These are phyloP conservation scores for Xylaria sp. DNA, from an alignment of 2,329 filamentous ascomycete genomes.

Conservation along the genomic window DNA sequence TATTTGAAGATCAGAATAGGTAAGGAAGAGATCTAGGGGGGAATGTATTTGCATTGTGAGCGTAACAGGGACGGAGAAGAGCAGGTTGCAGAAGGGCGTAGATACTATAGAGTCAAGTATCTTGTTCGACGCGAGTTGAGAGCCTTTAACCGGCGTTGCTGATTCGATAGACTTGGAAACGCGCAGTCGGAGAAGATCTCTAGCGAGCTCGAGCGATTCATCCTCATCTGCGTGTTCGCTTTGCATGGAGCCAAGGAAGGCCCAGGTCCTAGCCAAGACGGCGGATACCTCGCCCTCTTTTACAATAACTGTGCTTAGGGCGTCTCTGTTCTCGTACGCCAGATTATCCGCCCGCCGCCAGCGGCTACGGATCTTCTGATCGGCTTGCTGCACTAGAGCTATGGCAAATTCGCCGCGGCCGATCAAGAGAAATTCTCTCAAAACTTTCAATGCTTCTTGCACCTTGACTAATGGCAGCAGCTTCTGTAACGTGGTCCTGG, in stretches of 20 bases:
- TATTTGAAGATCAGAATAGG: constrained; percentile 72
- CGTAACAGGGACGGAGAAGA: constrained; percentile 77
- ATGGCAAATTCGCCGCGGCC: constrained; percentile 91
- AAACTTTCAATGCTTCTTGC: constrained; percentile 74
- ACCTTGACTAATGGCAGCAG: constrained; percentile 80
- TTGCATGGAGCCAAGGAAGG: constrained; percentile 76
- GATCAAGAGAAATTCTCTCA: constrained; percentile 87
- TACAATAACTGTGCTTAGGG: constrained; percentile 68
- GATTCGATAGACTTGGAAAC: constrained; percentile 56
- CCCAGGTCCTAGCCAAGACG: constrained; percentile 79
- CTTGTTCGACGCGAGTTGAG: constrained; percentile 37
- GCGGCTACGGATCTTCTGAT: constrained; percentile 76
- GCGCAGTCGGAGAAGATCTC: constrained; percentile 73
- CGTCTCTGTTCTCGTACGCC: constrained; percentile 62
- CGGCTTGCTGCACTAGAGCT: constrained; percentile 82
- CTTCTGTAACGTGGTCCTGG: constrained; percentile 81
- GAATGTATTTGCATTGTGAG: constrained; percentile 76
- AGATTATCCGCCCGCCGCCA: constrained; percentile 69
- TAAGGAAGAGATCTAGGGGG: constrained; percentile 87
- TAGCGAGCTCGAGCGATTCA: constrained; percentile 82
- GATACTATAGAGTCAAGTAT: constrained; percentile 47
- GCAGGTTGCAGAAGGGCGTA: constrained; percentile 76
- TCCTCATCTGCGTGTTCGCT: constrained; percentile 76
- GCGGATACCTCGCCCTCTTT: constrained; percentile 88
- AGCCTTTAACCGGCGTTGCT: constrained; percentile 46